A percentile compares a stretch with the other conserved stretches of the same genome.
phyloP scores from a whole-genome alignment of 2,329 filamentous ascomycete genomes.

The Fusarium pseudograminearum region DNA sequence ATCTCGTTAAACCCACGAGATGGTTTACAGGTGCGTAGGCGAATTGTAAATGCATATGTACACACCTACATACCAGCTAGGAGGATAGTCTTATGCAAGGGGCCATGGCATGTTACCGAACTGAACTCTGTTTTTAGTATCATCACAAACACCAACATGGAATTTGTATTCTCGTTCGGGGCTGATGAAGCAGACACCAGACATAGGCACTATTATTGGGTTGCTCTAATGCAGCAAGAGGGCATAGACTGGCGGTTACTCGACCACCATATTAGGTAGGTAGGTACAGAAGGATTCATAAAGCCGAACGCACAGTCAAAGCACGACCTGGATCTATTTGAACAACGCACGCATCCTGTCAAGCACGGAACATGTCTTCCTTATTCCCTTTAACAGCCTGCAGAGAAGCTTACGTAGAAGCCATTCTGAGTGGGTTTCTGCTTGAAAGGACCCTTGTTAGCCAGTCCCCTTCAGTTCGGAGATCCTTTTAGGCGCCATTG shows the following conservation, averaged over 20 bases:
- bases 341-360: conserved; percentile 23
- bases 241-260: conserved; percentile 16
- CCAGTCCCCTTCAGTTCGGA: conserved; percentile 14
- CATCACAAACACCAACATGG: conserved; percentile 5
- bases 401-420: conserved; percentile 25
- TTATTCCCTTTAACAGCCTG: conserved; percentile 20
- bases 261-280: not conserved
- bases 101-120: conserved; percentile 19
- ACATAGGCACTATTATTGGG: conserved; percentile 17
- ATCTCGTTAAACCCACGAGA: conserved; percentile 31
- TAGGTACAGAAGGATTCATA: not conserved
- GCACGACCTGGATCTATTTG: not conserved
- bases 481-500: conserved; percentile 25
- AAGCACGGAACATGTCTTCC: conserved; percentile 8
- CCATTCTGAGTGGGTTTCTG: conserved; percentile 14
- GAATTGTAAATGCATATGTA: conserved; percentile 11
- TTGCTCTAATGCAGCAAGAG: conserved; percentile 18
- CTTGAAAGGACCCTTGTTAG: conserved; percentile 23
- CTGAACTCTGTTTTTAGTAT: conserved; percentile 22
- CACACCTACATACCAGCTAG: conserved; percentile 20
- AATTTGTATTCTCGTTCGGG: conserved; percentile 12
- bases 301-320: not conserved
- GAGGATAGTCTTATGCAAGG: conserved; percentile 39
- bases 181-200: conserved; percentile 9
- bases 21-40: conserved; percentile 17